Evolutionary conservation across 2,329 filamentous ascomycete species (phyloP), one percentile per base, ranked within the genome.

Genomic region (Torrubiella hemipterigena): DNA sequence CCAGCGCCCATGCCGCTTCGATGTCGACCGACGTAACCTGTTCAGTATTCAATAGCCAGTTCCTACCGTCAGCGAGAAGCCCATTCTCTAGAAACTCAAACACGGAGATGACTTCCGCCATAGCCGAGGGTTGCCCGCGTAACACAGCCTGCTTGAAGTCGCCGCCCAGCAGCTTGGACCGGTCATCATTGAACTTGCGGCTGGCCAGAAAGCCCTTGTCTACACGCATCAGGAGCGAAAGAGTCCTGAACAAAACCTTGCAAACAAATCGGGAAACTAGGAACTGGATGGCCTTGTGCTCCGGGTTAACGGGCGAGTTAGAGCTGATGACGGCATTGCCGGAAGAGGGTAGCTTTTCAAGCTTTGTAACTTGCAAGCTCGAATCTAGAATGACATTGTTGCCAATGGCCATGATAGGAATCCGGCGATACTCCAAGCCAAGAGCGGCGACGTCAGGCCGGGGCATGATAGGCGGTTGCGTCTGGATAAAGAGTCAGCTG

Each of bases 311-410:
- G 5, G 6, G 22, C 12, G 12, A 11, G 10, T 14, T 24, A 11
- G 22, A 24, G 22, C 22, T 6, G 12, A 14, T 6, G 12, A n/a
- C 6, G 10, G 10, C 22, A 24, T 6, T 12, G n/a, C n/a, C n/a
- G n/a, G n/a, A n/a, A 14, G 6, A 14, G 12, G 22, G 11, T 24
- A 11, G 5, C 5, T 5, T 6, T 11, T 82, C 74, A 2, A 85
- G 69, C 49, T 74, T 77, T 15, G 52, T 52, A 13, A 85, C 51
- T 42, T 83, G 83, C 15, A 83, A 65, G 4, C 76, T 70, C 3
- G 75, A 76, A 57, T 85, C 80, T 37, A 73, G 60, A 55, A 82
- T 84, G 25, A 85, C 56, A 46, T 81, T 71, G 6, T 69, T 61
- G 12, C 75, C 78, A 41, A 82, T 73, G 15, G 72, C 56, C 31